Evolutionary conservation across 345 rosid species (phyloP).

Genomic region (Euphorbia lathyris): DNA sequence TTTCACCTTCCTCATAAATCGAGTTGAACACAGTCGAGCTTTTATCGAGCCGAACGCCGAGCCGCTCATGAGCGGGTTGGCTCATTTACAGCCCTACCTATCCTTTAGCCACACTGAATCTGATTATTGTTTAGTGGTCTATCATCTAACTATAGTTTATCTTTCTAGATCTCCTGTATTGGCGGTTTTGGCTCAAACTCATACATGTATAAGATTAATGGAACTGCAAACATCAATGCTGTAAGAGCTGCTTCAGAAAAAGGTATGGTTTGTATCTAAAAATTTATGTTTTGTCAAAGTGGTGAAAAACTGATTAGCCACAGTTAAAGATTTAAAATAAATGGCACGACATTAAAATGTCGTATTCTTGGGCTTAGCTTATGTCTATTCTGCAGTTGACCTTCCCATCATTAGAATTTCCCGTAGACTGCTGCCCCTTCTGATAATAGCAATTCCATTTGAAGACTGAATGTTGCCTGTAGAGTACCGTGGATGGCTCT

Average conservation of each 20-base stretch:
- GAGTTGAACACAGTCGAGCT: too few species aligned
- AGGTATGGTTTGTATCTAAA: conserved; percentile 37
- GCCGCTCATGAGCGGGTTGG: too few species aligned
- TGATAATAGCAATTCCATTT: background rate
- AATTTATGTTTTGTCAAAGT: background rate
- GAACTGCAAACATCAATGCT: conserved; percentile 93
- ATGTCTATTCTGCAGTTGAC: background rate
- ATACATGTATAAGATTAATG: conserved; percentile 91
- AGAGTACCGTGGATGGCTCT: background rate
- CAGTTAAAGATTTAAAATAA: background rate
- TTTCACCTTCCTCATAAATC: too few species aligned
- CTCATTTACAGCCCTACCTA: too few species aligned
- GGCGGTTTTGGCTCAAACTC: conserved; percentile 97
- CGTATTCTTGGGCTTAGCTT: too few species aligned
- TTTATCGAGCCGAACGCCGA: too few species aligned
- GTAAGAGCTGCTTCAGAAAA: conserved; percentile 86
- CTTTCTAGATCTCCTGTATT: conserved; percentile 77
- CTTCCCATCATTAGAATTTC: background rate
- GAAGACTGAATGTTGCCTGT: background rate
- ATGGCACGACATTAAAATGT: background rate
- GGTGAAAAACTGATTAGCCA: background rate
- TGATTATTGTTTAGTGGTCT: conserved; percentile 4
- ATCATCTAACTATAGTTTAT: conserved; percentile 21
- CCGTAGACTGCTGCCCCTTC: background rate
- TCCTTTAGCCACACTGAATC: background rate